Percentiles rank a stretch among this genome's conserved stretches.
Evolutionary conservation across 352 stramenopile genomes (phyloP).

Genomic region (Halophytophthora batemanensis): DNA sequence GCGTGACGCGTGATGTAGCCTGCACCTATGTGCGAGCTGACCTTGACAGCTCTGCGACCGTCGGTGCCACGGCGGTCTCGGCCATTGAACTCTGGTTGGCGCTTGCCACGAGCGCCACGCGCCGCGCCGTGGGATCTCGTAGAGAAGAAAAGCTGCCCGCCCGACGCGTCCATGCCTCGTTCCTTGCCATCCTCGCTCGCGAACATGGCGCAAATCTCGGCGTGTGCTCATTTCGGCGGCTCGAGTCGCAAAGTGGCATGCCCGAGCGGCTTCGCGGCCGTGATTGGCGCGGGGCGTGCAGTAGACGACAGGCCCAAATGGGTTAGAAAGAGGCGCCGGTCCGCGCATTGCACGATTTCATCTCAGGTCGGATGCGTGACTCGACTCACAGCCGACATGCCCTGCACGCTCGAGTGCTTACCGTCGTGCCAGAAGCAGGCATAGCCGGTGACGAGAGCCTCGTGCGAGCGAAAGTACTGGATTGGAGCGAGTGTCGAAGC

Average conservation of each 20-base stretch:
- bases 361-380: too few relatives aligned
- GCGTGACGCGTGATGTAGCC: constrained; percentile 7
- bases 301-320: constrained; percentile 2
- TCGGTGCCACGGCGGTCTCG: constrained; percentile 22
- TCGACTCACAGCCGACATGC: too few relatives aligned
- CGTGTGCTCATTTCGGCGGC: too few relatives aligned
- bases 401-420: too few relatives aligned
- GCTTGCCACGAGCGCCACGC: constrained; percentile 20
- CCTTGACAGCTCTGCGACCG: constrained; percentile 9
- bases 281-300: constrained; percentile 19
- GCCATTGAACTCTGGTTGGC: constrained; percentile 17
- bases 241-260: too few relatives aligned
- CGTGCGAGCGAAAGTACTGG: too few relatives aligned
- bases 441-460: too few relatives aligned
- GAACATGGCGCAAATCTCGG: too few relatives aligned
- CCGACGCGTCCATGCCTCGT: not conserved
- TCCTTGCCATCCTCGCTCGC: not conserved
- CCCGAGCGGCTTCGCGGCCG: constrained; percentile 4
- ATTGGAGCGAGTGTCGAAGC: too few relatives aligned
- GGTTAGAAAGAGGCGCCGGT: too few relatives aligned
- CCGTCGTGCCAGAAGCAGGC: too few relatives aligned
- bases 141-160: not conserved
- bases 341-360: too few relatives aligned
- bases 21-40: constrained; percentile 20
- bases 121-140: constrained; percentile 6